Evolutionary conservation across 768 basidiomycete genomes (phyloP), one percentile per base, ranked within the genome.

Genomic region (Thelephora ganbajun): DNA sequence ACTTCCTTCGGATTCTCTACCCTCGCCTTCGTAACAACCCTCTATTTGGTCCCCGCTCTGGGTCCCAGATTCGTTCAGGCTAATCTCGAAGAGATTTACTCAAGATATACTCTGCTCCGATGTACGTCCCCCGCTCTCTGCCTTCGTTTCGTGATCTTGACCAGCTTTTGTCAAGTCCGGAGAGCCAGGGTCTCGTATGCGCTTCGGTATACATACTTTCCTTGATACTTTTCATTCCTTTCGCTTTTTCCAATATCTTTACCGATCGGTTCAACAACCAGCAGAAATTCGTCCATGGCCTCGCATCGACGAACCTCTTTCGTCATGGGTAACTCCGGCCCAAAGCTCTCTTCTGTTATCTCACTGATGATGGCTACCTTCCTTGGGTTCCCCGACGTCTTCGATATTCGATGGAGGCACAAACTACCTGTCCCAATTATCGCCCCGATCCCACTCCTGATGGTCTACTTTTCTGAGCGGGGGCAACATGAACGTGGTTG

Each of bases 381-480:
- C 51, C 77, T 99, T 6, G 96, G 96, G 30, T 94, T 99, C 60
- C 70, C 97, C 41, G 96, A 99, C 63, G 76, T 98, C 3, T 99
- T 98, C 55, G 96, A 99, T 61, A 97, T 99, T 54, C 80, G 96
- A 14, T 99, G 96, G 96, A 68, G 96, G 49, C 91, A 98, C 65
- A 99, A 99, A 62, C 67, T 99, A 11, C 96, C 96, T 0, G 93
- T 99, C 47, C 96, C 96, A 0, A 77, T 99, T 59, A 86, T 99
- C 51, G 94, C 91, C 0, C 86, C 88, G 18, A 86, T 99, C 13
- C 96, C 96, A 2, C 74, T 98, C 16, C 71, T 99, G 20, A 83
- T 98, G 68, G 94, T 97, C 7, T 99, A 98, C 64, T 94, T 87
- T 62, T 90, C 96, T 2, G 94, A 94, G 56, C 76, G 77, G 9